Percentiles rank a stretch among this genome's conserved stretches.
phyloP scores from a whole-genome alignment of 2,329 filamentous ascomycete species.

The Monosporascus sp. region DNA sequence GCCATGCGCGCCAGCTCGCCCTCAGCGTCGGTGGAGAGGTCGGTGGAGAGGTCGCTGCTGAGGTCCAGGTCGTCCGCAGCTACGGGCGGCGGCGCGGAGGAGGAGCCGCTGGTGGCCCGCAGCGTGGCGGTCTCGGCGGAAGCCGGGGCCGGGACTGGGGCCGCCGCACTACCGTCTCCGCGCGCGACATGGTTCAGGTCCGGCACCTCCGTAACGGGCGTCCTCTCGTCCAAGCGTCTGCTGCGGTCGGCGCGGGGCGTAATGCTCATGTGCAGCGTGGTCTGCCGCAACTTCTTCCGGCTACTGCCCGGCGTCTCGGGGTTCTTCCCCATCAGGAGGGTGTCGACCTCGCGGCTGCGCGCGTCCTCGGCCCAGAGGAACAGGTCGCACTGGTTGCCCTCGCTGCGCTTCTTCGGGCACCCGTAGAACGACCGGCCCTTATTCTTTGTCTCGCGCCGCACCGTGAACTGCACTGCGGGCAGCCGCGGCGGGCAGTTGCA shows the following conservation, averaged over 20 bases:
- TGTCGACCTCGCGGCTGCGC: conserved; percentile 35
- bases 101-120: conserved; percentile 2
- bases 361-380: conserved; percentile 55
- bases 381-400: conserved; percentile 43
- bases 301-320: conserved; percentile 3
- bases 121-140: conserved; percentile 9
- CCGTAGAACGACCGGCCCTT: conserved; percentile 48
- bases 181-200: conserved; percentile 4
- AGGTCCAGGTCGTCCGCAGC: conserved; percentile 7
- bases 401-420: conserved; percentile 40
- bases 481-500: conserved; percentile 47
- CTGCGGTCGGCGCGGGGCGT: conserved; percentile 16
- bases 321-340: conserved; percentile 31
- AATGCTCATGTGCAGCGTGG: conserved; percentile 21
- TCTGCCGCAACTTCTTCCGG: conserved; percentile 17
- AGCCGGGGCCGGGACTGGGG: background rate
- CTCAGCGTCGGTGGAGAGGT: conserved; percentile 4
- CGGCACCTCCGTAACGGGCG: conserved; percentile 10
- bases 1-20: conserved; percentile 4
- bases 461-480: conserved; percentile 42
- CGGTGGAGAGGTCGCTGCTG: conserved; percentile 1
- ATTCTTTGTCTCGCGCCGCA: conserved; percentile 44
- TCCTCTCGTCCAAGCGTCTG: conserved; percentile 7
- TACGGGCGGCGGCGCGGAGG: background rate
- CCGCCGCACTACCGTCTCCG: background rate